Evolutionary conservation across 192 early-diverging fungal species (phyloP), one percentile per base, ranked within the genome.

Genomic region (Spinellus fusiger): DNA sequence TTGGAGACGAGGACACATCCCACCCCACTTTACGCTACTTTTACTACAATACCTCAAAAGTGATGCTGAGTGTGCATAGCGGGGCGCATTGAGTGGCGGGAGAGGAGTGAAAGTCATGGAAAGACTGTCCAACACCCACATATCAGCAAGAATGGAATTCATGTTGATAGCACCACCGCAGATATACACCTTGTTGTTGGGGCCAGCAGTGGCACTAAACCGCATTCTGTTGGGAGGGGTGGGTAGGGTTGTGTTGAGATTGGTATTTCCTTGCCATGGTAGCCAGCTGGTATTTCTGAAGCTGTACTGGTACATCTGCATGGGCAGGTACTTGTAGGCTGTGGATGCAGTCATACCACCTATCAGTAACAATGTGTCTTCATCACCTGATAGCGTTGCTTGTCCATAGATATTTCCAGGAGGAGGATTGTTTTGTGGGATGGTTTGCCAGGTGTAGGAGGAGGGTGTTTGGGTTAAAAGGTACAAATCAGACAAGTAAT

Each of bases 31-130:
- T n/a, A n/a, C n/a, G n/a, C n/a, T n/a, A n/a, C n/a, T n/a, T n/a
- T n/a, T n/a, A n/a, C n/a, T 62, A 9, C 27, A 29, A 23, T 59
- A 66, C 65, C 27, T 51, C 8, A 55, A 20, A 49, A 47, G 23
- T 32, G 68, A 54, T 25, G 68, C 46, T 47, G 68, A 60, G 49
- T 70, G 68, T 8, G 56, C 50, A 49, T 64, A 64, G 12, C 48
- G 55, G 53, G 57, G 57, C 25, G 59, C 54, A 54, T 38, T 40
- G 54, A 49, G 31, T 53, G 13, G 54, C 25, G 57, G 20, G 18
- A 66, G 46, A 27, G 32, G 22, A 32, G 56, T 53, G 26, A 51
- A 65, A n/a, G 40, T 56, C 23, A 35, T 33, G 13, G 49, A 34
- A 22, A 20, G 23, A 8, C 35, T 51, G 48, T 66, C 65, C 16